Evolutionary conservation across 495 filamentous ascomycete genomes (phyloP), one percentile per base, ranked within the genome.

Genomic region (Penicillium bialowiezense): DNA sequence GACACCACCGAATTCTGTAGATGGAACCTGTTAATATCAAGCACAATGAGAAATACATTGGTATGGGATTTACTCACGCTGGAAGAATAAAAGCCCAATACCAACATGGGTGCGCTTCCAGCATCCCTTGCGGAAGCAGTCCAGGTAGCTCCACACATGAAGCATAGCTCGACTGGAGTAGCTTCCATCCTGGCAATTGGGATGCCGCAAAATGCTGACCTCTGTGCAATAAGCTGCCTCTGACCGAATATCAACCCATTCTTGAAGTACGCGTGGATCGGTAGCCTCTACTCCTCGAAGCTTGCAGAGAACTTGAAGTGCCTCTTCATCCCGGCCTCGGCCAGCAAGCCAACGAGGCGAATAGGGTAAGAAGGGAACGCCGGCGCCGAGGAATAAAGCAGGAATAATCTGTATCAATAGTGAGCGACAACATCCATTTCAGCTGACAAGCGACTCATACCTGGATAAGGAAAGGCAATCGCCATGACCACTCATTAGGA

Each of bases 301-400:
- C 24, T 68, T 53, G 8, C 84, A 81, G 17, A 91, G 77, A 10
- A 84, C 79, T 15, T 75, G 52, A 31, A 86, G 72, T 2, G 80
- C 75, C 53, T 91, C 86, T 19, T 90, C 85, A 82, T 85, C 86
- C 23, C 82, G 73, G 53, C 86, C 85, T 60, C 86, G 82, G 38
- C 73, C 75, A 0, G 85, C 87, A 1, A 91, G 71, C 88, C 88
- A 92, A 36, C 88, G 77, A 1, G 88, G 88, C 18, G 81, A 86
- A 56, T 81, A 76, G 6, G 88, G 88, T 52, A 87, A 77, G 62
- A 87, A 86, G 69, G 84, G 85, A 35, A 91, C 69, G 15, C 86
- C 85, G 39, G 73, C 33, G 38, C 88, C 74, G 8, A 90, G 77
- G 33, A 88, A 73, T 19, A 83, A 59, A 6, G 80, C 87, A 4